Evolutionary conservation across 371 early-diverging fungal genomes (phyloP).

Genomic region (Haplosporangium sp.): DNA sequence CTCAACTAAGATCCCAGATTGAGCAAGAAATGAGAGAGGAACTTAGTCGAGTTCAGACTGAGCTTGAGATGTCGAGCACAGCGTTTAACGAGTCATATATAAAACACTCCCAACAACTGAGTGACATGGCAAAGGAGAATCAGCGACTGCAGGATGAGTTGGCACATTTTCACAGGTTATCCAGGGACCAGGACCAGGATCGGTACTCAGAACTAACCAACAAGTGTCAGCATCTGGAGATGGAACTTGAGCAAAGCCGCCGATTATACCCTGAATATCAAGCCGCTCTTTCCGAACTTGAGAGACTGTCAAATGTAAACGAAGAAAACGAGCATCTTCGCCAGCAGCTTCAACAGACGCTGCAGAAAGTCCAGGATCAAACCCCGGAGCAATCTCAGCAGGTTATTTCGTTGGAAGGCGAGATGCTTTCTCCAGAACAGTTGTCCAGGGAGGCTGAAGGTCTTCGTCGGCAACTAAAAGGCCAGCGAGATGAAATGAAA

Average conservation of each 20-base stretch:
- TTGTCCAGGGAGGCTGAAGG: slow-evolving; percentile 34
- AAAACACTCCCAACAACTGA: slow-evolving; percentile 13
- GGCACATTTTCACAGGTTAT: neutral
- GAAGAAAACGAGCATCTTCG: slow-evolving; percentile 25
- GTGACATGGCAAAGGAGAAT: slow-evolving; percentile 10
- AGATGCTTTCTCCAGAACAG: slow-evolving; percentile 17
- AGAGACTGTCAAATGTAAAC: slow-evolving; percentile 6
- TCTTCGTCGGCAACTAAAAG: slow-evolving; percentile 44
- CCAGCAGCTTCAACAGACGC: slow-evolving; percentile 6
- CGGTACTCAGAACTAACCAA: neutral
- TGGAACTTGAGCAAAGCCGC: slow-evolving; percentile 13
- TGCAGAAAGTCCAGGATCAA: slow-evolving; percentile 5
- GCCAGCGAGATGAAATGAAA: slow-evolving; percentile 41
- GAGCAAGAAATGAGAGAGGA: slow-evolving; percentile 4
- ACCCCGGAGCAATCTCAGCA: neutral
- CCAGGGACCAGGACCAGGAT: neutral
- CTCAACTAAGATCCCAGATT: neutral
- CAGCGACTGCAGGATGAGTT: slow-evolving; percentile 8
- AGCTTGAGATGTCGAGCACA: slow-evolving; percentile 1
- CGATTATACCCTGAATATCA: slow-evolving; percentile 7
- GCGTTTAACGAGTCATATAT: neutral
- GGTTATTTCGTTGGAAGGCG: neutral
- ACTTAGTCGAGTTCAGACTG: neutral
- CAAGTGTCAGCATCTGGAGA: slow-evolving; percentile 13
- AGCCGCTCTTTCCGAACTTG: neutral